These are phyloP conservation scores for Exophiala mesophila DNA, from an alignment of 2,329 filamentous ascomycete species.

Conservation along the genomic window DNA sequence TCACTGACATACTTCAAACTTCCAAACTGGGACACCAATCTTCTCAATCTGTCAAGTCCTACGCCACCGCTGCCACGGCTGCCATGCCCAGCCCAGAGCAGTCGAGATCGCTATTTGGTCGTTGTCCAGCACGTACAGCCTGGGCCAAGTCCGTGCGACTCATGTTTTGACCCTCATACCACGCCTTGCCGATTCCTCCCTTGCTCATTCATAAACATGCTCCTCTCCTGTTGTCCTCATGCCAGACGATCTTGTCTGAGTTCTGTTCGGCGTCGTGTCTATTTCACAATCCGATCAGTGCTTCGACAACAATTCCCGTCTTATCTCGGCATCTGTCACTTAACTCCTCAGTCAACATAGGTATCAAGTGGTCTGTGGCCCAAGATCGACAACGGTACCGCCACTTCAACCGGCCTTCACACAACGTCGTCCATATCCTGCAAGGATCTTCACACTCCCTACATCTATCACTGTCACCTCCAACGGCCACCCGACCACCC, in stretches of 20 bases:
- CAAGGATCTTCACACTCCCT: background rate
- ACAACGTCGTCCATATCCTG: background rate
- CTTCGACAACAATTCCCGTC: too few species aligned
- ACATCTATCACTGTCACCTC: background rate
- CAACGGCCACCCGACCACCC: too few species aligned
- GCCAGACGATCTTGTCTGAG: background rate
- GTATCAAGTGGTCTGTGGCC: too few species aligned
- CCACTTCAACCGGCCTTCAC: too few species aligned
- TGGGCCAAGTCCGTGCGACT: slow-evolving; percentile 1
- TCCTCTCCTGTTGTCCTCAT: background rate
- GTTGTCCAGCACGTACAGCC: slow-evolving; percentile 3
- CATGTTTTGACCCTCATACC: background rate
- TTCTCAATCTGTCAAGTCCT: slow-evolving; percentile 12
- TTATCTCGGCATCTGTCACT: too few species aligned
- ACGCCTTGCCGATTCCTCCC: background rate
- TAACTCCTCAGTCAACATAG: too few species aligned
- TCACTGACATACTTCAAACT: slow-evolving; percentile 2
- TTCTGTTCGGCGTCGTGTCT: too few species aligned
- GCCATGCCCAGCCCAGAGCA: slow-evolving; percentile 13
- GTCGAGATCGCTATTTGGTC: slow-evolving; percentile 8
- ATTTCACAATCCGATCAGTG: too few species aligned
- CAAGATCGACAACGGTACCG: too few species aligned
- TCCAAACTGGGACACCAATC: slow-evolving; percentile 9
- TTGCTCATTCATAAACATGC: slow-evolving; percentile 1
- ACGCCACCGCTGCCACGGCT: slow-evolving; percentile 11